These are phyloP conservation scores for Heterococcus sp. DNA, from an alignment of 108 stramenopile species.

Conservation along the genomic window DNA sequence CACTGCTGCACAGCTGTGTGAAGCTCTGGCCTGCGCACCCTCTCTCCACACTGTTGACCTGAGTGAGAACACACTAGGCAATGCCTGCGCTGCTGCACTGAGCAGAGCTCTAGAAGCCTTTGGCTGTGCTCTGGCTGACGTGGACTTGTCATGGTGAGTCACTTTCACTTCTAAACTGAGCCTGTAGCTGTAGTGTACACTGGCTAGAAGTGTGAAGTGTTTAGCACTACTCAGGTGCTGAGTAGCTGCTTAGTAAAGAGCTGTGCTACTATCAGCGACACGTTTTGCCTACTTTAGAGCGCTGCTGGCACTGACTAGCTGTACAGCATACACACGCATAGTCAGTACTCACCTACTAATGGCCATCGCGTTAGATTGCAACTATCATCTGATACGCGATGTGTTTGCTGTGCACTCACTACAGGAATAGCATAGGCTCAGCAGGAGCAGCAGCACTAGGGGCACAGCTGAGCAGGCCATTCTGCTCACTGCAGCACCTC, in stretches of 20 bases:
- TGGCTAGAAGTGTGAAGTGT: no score
- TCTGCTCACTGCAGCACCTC: constrained; percentile 14
- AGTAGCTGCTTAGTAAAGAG: no score
- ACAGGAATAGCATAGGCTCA: constrained; percentile 2
- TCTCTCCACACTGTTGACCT: background rate
- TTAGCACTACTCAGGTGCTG: no score
- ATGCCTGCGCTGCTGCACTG: background rate
- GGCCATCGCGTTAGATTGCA: no score
- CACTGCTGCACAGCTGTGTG: constrained; percentile 1
- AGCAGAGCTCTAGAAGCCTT: background rate
- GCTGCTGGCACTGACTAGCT: no score
- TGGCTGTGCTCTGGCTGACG: background rate
- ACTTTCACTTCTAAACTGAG: no score
- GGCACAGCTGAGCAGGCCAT: background rate
- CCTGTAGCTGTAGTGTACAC: no score
- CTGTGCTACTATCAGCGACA: no score
- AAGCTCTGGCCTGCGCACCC: background rate
- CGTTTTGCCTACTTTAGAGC: no score
- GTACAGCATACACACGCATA: no score
- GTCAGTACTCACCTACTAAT: no score
- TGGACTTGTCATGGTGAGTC: background rate
- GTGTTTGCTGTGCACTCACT: background rate
- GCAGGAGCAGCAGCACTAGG: constrained; percentile 15
- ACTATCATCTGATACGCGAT: no score
- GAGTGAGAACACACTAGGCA: background rate